phyloP scores from a whole-genome alignment of 257 asterid species.

The Nicotiana paniculata region DNA sequence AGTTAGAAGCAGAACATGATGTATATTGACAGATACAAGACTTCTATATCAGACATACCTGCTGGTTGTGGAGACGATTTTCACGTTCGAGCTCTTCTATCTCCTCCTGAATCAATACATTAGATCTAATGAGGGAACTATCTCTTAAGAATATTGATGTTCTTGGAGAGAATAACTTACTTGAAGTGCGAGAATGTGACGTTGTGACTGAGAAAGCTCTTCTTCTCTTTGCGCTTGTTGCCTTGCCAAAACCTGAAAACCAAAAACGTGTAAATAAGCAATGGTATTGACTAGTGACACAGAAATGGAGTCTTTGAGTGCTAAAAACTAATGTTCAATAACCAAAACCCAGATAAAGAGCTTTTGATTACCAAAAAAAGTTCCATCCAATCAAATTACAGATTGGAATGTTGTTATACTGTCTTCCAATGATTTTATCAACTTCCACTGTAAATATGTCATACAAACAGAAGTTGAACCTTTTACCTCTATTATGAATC shows the following conservation, averaged over 20 bases:
- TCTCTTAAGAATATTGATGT: neutral
- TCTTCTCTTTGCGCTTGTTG: constrained; percentile 99
- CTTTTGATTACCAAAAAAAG: neutral
- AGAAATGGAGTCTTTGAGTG: neutral
- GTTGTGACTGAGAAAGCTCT: constrained; percentile 94
- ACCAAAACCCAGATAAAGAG: neutral
- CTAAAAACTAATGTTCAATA: neutral
- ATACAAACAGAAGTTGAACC: neutral
- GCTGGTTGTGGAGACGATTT: constrained; percentile 96
- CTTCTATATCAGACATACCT: constrained; percentile 38
- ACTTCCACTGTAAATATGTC: neutral
- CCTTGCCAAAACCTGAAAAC: constrained; percentile 86
- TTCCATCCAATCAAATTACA: neutral
- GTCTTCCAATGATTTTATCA: neutral
- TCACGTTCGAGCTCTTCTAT: constrained; percentile 97
- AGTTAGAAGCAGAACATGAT: neutral
- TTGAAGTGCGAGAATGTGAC: constrained; percentile 97
- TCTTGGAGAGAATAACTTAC: constrained; percentile 32
- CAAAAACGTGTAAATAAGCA: constrained; percentile 17
- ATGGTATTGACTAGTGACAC: neutral
- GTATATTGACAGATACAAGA: neutral
- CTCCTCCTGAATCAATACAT: constrained; percentile 65
- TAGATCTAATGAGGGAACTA: constrained; percentile 9
- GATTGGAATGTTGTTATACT: neutral
- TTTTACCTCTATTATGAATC: neutral